Evolutionary conservation across 352 stramenopile species (phyloP), one percentile per base, ranked within the genome.

Genomic region (Phytophthora sansomeana): DNA sequence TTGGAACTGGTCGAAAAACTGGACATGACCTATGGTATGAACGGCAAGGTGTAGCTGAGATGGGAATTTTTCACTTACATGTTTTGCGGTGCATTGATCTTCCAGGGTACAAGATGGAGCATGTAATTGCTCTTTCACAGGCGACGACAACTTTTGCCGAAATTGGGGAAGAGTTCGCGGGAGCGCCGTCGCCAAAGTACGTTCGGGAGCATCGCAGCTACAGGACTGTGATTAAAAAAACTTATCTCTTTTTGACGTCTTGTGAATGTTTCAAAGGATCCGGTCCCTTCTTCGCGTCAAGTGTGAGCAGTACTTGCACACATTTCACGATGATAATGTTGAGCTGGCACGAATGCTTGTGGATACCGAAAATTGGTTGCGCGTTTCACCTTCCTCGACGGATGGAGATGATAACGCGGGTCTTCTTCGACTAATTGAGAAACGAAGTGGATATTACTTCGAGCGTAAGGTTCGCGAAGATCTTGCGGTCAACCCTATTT

Each of bases 111-210:
- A 94, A 97, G 55, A 82, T 96, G 62, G 90, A 97, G 58, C 89
- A 97, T 39, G 84, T 97, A 16, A 92, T 96, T 43, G 78, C 74
- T 6, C 71, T 97, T 41, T 87, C 90, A 36, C 81, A 91, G 46
- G 77, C 81, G 4, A 94, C 90, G 5, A 81, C 78, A 30, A 81
- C 74, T 29, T 90, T 97, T 52, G 83, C 91, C 35, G 80, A 92
- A 48, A 81, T 97, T 19, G 91, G 90, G 1, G 84, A 96, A 49
- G 89, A 97, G 42, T 97, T 97, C 54, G 90, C 81, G 5, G 85
- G 84, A 13, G 78, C 72, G 28, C 63, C 83, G 36, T 90, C 80
- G 7, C 85, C 77, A 48, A 93, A 87, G 83, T 95, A 47, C 26
- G 41, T 11, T 21, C 41, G 1, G 4, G 63, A 65, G 78, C 78